Evolutionary conservation across 495 filamentous ascomycete genomes (phyloP).

Genomic region (Penicillium diatomitis): DNA sequence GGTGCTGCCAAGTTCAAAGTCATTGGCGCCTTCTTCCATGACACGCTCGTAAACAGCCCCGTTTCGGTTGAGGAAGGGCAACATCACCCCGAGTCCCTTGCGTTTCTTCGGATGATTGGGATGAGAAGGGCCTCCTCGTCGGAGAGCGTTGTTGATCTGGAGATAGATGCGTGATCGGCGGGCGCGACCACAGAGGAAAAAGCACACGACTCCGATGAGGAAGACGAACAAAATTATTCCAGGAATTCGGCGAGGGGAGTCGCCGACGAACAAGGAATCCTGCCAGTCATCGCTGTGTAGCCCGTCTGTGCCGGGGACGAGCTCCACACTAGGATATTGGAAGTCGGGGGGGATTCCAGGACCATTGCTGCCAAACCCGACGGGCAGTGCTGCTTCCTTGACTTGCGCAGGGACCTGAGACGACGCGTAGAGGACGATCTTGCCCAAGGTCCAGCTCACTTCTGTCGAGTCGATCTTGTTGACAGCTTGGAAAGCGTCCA

Average conservation of each 20-base stretch:
- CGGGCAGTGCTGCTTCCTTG: constrained; percentile 50
- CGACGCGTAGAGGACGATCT: constrained; percentile 94
- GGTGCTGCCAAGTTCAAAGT: constrained; percentile 62
- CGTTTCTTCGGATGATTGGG: constrained; percentile 44
- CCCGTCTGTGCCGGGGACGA: constrained; percentile 29
- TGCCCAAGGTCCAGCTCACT: constrained; percentile 97
- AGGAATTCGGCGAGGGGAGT: constrained; percentile 56
- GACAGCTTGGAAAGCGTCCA: constrained; percentile 85
- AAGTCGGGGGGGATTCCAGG: constrained; percentile 65
- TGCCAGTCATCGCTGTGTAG: constrained; percentile 63
- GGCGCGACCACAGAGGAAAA: constrained; percentile 63
- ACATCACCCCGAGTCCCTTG: constrained; percentile 42
- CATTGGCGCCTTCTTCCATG: constrained; percentile 62
- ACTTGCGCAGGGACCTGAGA: constrained; percentile 66
- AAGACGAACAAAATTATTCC: constrained; percentile 67
- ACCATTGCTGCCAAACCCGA: constrained; percentile 85
- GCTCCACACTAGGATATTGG: constrained; percentile 67
- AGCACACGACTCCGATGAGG: constrained; percentile 55
- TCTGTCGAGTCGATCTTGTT: constrained; percentile 88
- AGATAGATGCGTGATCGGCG: constrained; percentile 57
- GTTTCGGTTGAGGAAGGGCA: constrained; percentile 44
- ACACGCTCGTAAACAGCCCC: constrained; percentile 74
- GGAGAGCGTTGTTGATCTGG: constrained; percentile 41
- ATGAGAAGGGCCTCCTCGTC: constrained; percentile 43
- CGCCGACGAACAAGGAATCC: constrained; percentile 54